Evolutionary conservation across 2,329 filamentous ascomycete species (phyloP).

Genomic region (Leptodontidium sp.): DNA sequence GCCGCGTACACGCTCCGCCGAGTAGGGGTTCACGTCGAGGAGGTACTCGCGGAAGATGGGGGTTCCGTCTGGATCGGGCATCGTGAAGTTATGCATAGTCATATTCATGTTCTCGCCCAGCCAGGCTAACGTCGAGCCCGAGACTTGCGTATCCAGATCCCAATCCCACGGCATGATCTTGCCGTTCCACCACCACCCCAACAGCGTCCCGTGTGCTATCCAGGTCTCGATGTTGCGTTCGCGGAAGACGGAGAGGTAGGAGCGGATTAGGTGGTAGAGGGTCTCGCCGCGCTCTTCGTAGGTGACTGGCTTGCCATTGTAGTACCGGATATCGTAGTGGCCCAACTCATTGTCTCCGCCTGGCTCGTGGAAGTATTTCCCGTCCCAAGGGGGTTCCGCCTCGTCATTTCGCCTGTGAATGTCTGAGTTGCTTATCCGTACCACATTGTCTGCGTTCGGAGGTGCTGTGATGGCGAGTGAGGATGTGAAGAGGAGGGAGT

Average conservation of each 20-base stretch:
- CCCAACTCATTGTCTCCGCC: conserved; percentile 66
- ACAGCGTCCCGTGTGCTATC: conserved; percentile 84
- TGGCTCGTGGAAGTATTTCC: conserved; percentile 58
- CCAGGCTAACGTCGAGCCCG: conserved; percentile 69
- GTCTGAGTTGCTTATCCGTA: not conserved
- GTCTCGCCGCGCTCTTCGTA: conserved; percentile 73
- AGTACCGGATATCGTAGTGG: conserved; percentile 81
- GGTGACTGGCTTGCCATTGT: conserved; percentile 63
- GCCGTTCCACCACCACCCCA: conserved; percentile 91
- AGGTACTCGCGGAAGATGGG: conserved; percentile 65
- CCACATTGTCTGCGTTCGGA: conserved; percentile 20
- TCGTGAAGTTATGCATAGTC: conserved; percentile 56
- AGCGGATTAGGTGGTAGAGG: conserved; percentile 74
- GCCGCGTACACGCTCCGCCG: conserved; percentile 65
- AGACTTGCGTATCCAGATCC: conserved; percentile 84
- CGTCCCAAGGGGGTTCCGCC: not conserved
- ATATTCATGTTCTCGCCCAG: conserved; percentile 73
- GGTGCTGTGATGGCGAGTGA: conserved; percentile 15
- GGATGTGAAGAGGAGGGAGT: conserved; percentile 31
- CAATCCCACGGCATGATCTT: conserved; percentile 84
- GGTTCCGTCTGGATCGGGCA: conserved; percentile 51
- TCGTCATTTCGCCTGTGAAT: conserved; percentile 5
- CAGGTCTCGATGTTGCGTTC: conserved; percentile 77
- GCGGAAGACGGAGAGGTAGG: conserved; percentile 74
- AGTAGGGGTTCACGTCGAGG: conserved; percentile 79